phyloP scores from a whole-genome alignment of 345 rosid genomes.

The Citrus mangshanensis region DNA sequence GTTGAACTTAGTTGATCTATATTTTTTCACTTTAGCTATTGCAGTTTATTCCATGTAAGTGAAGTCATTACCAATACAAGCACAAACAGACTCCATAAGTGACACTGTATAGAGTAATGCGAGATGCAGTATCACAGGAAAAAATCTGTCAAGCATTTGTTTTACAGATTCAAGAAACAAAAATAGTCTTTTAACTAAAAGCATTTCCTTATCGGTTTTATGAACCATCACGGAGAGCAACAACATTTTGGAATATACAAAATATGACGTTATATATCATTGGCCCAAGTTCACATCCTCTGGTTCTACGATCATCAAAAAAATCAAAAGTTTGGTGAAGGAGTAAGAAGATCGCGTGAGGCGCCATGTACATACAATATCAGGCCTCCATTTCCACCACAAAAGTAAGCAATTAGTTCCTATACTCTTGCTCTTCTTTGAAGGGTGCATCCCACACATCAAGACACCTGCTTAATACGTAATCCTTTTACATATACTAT shows the following conservation, averaged over 20 bases:
- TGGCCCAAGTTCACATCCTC: background rate
- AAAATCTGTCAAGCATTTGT: too few relatives aligned
- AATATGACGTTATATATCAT: background rate
- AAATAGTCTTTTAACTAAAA: background rate
- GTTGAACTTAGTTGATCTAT: background rate
- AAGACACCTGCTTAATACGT: background rate
- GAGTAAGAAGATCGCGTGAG: background rate
- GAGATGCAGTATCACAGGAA: background rate
- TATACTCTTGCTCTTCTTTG: background rate
- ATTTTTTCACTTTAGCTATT: background rate
- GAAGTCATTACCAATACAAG: too few relatives aligned
- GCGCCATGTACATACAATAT: conserved; percentile 1
- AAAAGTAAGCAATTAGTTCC: background rate
- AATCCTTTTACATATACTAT: background rate
- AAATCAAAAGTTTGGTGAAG: conserved; percentile 4
- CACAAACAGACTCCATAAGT: too few relatives aligned
- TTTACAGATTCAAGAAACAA: background rate
- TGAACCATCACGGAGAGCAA: background rate
- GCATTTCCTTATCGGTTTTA: background rate
- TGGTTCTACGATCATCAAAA: background rate
- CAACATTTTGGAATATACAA: background rate
- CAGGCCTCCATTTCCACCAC: conserved; percentile 8
- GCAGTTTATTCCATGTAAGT: too few relatives aligned
- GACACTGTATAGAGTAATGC: background rate
- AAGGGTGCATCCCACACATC: background rate